Evolutionary conservation across 148 eudicot species (phyloP), one percentile per base, ranked within the genome.

Genomic region (Talinum fruticosum): DNA sequence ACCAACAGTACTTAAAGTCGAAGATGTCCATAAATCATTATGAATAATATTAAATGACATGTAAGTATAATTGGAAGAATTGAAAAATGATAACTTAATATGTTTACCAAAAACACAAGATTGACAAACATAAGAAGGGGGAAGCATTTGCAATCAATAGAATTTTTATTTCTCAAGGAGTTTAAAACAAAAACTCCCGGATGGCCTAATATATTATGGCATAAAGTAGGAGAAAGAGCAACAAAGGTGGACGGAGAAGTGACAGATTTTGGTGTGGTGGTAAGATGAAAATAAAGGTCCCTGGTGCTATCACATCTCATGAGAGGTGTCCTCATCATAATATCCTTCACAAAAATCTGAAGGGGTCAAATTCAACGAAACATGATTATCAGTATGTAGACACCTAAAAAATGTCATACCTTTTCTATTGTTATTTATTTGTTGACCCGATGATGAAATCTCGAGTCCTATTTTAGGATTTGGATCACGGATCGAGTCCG

Each of bases 71-170:
- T 34, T 28, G 1, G 35, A 12, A 0, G 68, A 65, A 28, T 8
- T 29, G 29, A 12, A 26, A 65, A 65, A 65, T 7, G 68, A 35
- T 4, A 65, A 30, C 35, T 30, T 28, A 29, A 65, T 16, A 28
- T 65, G 68, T 65, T 65, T 65, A 6, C 68, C 35, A 28, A 65
- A 65, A 65, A 65, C 16, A 65, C 68, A 65, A 28, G 68, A 65
- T 15, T 29, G 15, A 65, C 68, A 65, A 65, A 65, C 35, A 15
- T 34, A 26, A 65, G 68, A 65, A 29, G 14, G 29, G 6, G 16
- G 12, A 26, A 5, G 16, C 15, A 21, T 28, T 65, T 65, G 18
- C 35, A 65, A 1, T 28, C 33, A 65, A 65, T 65, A 65, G 5
- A 30, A 2, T 65, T 28, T 12, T 65, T 28, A 26, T 28, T 65